These are phyloP conservation scores for Choiromyces venosus DNA, from an alignment of 495 filamentous ascomycete species.

Conservation along the genomic window DNA sequence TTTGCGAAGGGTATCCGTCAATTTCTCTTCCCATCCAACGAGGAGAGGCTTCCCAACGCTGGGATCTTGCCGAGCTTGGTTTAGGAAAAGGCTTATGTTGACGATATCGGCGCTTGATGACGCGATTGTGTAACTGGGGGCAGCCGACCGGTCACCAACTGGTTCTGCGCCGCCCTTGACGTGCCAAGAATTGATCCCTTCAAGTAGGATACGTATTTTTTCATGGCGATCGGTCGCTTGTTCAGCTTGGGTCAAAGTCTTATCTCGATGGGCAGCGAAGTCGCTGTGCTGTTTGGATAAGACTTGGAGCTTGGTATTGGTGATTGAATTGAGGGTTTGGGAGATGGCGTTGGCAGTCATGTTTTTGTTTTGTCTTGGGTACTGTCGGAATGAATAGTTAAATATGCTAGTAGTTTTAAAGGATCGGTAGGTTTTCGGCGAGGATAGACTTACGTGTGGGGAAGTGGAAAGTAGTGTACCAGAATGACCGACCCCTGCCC, in stretches of 20 bases:
- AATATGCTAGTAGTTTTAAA: background rate
- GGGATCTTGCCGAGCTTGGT: conserved; percentile 42
- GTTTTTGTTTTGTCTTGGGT: background rate
- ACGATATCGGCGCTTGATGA: conserved; percentile 23
- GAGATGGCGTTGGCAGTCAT: conserved; percentile 46
- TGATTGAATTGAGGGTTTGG: conserved; percentile 61
- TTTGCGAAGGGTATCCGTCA: conserved; percentile 45
- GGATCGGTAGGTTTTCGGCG: background rate
- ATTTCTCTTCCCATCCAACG: conserved; percentile 47
- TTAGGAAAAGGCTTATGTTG: conserved; percentile 18
- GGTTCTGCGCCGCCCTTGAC: background rate
- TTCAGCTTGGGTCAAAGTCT: conserved; percentile 38
- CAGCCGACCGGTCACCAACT: conserved; percentile 25
- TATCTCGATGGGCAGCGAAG: conserved; percentile 49
- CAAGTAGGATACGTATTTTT: conserved; percentile 44
- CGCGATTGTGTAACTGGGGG: conserved; percentile 34
- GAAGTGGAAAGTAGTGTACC: background rate
- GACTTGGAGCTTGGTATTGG: conserved; percentile 58
- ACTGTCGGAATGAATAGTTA: background rate
- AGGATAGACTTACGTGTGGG: background rate
- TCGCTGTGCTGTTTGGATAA: conserved; percentile 55
- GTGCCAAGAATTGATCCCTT: conserved; percentile 46
- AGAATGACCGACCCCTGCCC: background rate
- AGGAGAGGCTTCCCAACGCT: conserved; percentile 43
- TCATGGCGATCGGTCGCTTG: conserved; percentile 39